Percentiles rank a stretch among this genome's conserved stretches.
These are phyloP conservation scores for Phymatotrichopsis omnivora DNA, from an alignment of 2,329 filamentous ascomycete species.

Conservation along the genomic window DNA sequence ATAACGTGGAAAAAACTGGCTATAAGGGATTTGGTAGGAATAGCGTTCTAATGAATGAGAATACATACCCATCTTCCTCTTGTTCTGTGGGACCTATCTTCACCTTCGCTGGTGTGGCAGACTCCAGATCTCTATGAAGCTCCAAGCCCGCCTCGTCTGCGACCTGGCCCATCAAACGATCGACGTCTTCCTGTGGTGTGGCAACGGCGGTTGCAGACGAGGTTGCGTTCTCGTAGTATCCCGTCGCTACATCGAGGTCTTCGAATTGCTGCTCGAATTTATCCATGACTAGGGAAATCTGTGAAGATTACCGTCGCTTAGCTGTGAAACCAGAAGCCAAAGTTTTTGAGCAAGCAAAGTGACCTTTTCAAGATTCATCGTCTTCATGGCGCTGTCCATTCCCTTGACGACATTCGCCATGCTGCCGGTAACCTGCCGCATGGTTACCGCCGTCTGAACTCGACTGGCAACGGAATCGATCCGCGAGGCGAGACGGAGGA, in stretches of 20 bases:
- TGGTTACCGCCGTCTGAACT: conserved; percentile 54
- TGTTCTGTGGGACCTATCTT: conserved; percentile 61
- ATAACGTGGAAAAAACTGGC: conserved; percentile 1
- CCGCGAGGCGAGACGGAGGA: conserved; percentile 46
- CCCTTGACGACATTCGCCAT: conserved; percentile 54
- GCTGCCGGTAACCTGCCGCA: conserved; percentile 50
- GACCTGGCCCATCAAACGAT: conserved; percentile 72
- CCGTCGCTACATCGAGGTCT: conserved; percentile 41
- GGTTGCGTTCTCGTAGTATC: conserved; percentile 77
- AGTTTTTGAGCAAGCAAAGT: not conserved
- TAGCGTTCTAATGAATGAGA: not conserved
- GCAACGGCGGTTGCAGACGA: conserved; percentile 63
- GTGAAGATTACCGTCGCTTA: conserved; percentile 4
- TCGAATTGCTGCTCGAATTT: conserved; percentile 50
- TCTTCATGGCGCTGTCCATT: conserved; percentile 53
- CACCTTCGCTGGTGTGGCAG: conserved; percentile 48
- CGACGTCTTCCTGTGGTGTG: conserved; percentile 73
- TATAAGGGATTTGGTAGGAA: not conserved
- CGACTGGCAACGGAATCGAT: conserved; percentile 51
- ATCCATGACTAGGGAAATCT: conserved; percentile 58
- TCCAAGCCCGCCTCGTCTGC: conserved; percentile 83
- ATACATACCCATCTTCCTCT: conserved; percentile 55
- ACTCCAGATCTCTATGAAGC: conserved; percentile 63
- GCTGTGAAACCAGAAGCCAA: not conserved
- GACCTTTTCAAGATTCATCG: conserved; percentile 51